Conservation (phyloP, 1,284 basidiomycete genomes). For the Coriolopsis trogii region DNA sequence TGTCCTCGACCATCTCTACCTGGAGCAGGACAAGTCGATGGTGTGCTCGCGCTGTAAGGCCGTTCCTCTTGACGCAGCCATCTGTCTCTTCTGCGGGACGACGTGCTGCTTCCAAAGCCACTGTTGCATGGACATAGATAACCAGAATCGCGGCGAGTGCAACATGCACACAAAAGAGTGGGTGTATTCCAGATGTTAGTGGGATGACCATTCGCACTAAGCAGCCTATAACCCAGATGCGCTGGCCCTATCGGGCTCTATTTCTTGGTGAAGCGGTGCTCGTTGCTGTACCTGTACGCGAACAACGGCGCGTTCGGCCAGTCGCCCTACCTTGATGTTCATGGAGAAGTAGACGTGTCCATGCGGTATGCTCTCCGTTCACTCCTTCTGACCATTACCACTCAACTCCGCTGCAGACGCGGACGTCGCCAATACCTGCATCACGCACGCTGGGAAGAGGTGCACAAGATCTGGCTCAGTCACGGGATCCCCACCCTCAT, state of each 20-base stretch:
- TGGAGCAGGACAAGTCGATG: constrained; percentile 67
- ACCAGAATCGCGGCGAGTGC: constrained; percentile 78
- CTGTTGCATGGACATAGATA: constrained; percentile 84
- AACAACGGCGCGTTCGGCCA: constrained; percentile 87
- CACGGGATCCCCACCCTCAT: constrained; percentile 92
- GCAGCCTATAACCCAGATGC: constrained; percentile 68
- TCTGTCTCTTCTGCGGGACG: constrained; percentile 91
- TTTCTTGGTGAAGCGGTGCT: constrained; percentile 92
- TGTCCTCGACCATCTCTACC: constrained; percentile 84
- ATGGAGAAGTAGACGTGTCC: constrained; percentile 92
- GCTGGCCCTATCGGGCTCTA: constrained; percentile 89
- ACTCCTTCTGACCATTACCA: neutral
- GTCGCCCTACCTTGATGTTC: constrained; percentile 93
- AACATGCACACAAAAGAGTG: constrained; percentile 95
- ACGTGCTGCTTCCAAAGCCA: constrained; percentile 92
- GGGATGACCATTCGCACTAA: neutral
- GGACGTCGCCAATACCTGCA: constrained; percentile 91
- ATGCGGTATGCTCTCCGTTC: constrained; percentile 72
- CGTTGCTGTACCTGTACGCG: constrained; percentile 90
- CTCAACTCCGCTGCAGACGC: constrained; percentile 49
- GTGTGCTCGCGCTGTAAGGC: constrained; percentile 81
- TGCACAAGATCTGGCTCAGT: constrained; percentile 87
- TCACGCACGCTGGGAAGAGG: constrained; percentile 87
- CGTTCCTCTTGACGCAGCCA: constrained; percentile 84
- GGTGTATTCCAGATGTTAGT: constrained; percentile 39